These are phyloP conservation scores for Leccinum uliginosum DNA, from an alignment of 768 basidiomycete genomes.

Conservation along the genomic window DNA sequence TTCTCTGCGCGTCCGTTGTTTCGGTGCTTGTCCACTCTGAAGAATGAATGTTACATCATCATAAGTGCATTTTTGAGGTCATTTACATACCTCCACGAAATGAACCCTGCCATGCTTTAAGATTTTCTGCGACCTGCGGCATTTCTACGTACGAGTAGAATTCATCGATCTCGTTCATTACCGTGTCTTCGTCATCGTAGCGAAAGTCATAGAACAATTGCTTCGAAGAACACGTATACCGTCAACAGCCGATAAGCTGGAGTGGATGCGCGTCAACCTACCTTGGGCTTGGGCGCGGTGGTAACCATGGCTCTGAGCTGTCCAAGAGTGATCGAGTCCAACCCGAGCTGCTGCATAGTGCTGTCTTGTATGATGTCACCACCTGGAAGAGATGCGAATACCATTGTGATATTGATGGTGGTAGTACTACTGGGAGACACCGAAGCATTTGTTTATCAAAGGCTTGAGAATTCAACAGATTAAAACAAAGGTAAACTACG, in stretches of 20 bases:
- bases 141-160: conserved; percentile 98
- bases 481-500: conserved; percentile 18
- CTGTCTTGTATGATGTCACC: conserved; percentile 30
- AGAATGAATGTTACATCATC: neutral
- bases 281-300: conserved; percentile 73
- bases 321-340: conserved; percentile 76
- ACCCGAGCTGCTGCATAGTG: conserved; percentile 37
- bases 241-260: conserved; percentile 16
- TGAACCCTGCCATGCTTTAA: conserved; percentile 83
- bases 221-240: conserved; percentile 36
- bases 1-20: conserved; percentile 55
- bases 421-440: too few relatives aligned
- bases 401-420: conserved; percentile 29
- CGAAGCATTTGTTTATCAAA: conserved; percentile 21
- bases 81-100: conserved; percentile 63
- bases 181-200: conserved; percentile 94
- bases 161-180: conserved; percentile 95
- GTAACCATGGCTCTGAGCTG: conserved; percentile 73
- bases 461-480: conserved; percentile 24
- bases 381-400: conserved; percentile 28
- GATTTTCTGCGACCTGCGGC: conserved; percentile 82
- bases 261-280: conserved; percentile 27
- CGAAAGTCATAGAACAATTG: conserved; percentile 88
- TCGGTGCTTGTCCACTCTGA: conserved; percentile 74
- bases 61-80: neutral